Evolutionary conservation across 208 protist species (phyloP).

Genomic region (Spongospora subterranea): DNA sequence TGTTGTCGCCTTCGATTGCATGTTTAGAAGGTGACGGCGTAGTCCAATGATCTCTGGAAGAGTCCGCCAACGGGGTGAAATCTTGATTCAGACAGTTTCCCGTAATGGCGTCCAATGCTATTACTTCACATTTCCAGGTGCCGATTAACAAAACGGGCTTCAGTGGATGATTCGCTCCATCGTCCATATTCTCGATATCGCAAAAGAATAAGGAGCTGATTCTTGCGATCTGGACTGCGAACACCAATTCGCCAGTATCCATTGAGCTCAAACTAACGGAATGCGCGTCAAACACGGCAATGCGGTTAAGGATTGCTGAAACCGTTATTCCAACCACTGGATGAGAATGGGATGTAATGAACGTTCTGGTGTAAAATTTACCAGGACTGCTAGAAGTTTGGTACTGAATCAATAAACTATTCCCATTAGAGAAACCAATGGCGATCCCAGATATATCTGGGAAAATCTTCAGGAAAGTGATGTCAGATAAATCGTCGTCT

Average conservation of each 20-base stretch:
- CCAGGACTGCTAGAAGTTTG: background rate
- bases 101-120: background rate
- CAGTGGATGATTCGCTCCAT: background rate
- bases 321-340: background rate
- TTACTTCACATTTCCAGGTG: background rate
- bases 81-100: background rate
- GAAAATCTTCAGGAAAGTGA: background rate
- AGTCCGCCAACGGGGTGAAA: background rate
- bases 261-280: background rate
- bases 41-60: too few species aligned
- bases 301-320: background rate
- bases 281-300: background rate
- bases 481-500: background rate
- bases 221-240: background rate
- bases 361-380: background rate
- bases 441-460: background rate
- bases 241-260: background rate
- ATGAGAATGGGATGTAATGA: background rate
- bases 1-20: too few species aligned
- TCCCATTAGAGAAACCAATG: conserved; percentile 31
- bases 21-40: too few species aligned
- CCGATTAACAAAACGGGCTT: background rate
- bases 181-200: background rate
- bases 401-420: background rate
- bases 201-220: background rate